phyloP scores from a whole-genome alignment of 73 alveolate genomes.

The Paramecium caudatum region DNA sequence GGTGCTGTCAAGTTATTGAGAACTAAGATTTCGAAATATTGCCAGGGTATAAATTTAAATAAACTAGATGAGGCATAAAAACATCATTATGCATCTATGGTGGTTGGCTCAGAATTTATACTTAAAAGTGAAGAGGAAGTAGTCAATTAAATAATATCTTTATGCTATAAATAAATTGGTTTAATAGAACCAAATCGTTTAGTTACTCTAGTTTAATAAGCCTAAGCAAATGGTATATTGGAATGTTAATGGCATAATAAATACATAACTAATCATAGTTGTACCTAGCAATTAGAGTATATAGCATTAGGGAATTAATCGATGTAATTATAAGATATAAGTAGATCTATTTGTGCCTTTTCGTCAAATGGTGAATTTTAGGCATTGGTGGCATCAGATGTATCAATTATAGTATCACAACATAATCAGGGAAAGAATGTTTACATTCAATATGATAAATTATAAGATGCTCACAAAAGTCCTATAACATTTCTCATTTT shows the following conservation, averaged over 20 bases:
- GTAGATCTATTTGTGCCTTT: neutral
- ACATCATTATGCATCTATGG: constrained; percentile 1
- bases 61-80: constrained; percentile 26
- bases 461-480: neutral
- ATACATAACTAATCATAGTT: too few relatives aligned
- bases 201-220: neutral
- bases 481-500: neutral
- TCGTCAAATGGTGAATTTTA: neutral
- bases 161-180: constrained; percentile 21
- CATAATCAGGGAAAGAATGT: neutral
- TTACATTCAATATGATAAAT: neutral
- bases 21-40: neutral
- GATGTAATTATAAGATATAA: too few relatives aligned
- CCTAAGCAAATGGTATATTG: neutral
- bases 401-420: neutral
- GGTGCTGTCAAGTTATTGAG: neutral
- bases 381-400: neutral
- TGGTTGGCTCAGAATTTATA: neutral
- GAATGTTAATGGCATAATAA: constrained; percentile 10
- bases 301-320: too few relatives aligned
- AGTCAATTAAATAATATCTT: neutral
- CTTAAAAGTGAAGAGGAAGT: neutral
- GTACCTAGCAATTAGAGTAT: too few relatives aligned
- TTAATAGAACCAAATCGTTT: constrained; percentile 48
- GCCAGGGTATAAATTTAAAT: neutral